These are phyloP conservation scores for Marasmius sp. DNA, from an alignment of 1,284 basidiomycete genomes.

Conservation along the genomic window DNA sequence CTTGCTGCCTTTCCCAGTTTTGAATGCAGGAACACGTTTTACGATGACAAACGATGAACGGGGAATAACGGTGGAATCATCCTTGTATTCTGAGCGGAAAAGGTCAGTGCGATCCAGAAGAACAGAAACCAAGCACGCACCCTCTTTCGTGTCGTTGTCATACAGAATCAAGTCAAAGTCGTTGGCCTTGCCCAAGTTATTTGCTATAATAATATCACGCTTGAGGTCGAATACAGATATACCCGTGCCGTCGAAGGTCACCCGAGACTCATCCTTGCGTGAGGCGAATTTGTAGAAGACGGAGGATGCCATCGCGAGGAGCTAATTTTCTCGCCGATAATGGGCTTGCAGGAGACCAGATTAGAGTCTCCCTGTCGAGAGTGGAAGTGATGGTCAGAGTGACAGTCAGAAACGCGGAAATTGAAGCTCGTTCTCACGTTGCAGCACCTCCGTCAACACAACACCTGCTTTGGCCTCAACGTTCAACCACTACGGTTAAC, in stretches of 20 bases:
- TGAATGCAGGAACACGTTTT: slow-evolving; percentile 82
- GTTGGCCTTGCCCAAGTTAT: slow-evolving; percentile 93
- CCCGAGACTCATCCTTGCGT: slow-evolving; percentile 90
- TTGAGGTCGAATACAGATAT: slow-evolving; percentile 99
- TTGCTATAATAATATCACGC: slow-evolving; percentile 95
- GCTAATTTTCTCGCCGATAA: not conserved
- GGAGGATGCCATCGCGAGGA: slow-evolving; percentile 79
- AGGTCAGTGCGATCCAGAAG: not conserved
- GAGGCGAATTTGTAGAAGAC: slow-evolving; percentile 99
- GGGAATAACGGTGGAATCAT: slow-evolving; percentile 90
- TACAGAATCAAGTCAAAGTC: slow-evolving; percentile 95
- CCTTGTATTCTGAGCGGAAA: slow-evolving; percentile 75
- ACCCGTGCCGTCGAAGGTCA: slow-evolving; percentile 97
- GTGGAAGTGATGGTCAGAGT: not conserved
- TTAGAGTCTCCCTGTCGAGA: not conserved
- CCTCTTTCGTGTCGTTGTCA: slow-evolving; percentile 86
- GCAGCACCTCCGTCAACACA: not conserved
- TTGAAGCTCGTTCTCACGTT: too few species aligned
- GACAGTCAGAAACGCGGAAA: not conserved
- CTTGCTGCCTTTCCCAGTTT: slow-evolving; percentile 85
- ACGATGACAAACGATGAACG: slow-evolving; percentile 94
- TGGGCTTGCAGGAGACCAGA: not conserved
- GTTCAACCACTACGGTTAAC: too few species aligned
- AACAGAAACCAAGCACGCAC: slow-evolving; percentile 26
- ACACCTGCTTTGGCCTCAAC: too few species aligned